Percentiles rank a stretch among this genome's conserved stretches.
phyloP scores from a whole-genome alignment of 768 basidiomycete genomes.

The Lentinus brumalis region DNA sequence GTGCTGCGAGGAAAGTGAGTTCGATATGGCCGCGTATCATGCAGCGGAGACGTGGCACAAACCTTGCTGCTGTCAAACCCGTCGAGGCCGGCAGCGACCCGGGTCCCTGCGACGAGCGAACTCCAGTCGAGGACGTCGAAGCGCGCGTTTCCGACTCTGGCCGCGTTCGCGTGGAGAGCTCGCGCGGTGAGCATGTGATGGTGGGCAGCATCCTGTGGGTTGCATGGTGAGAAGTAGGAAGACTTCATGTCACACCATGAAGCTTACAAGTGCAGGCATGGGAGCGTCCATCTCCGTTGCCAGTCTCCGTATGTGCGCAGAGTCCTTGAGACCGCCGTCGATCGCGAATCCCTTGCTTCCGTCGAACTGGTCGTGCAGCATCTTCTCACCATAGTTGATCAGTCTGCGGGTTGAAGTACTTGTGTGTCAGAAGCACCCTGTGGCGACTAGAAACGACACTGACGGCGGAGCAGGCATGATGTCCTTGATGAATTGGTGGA shows the following conservation, averaged over 20 bases:
- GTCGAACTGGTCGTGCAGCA: slow-evolving; percentile 75
- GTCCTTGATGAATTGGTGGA: slow-evolving; percentile 63
- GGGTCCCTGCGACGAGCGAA: slow-evolving; percentile 72
- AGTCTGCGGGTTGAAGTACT: slow-evolving; percentile 37
- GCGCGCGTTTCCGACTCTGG: slow-evolving; percentile 46
- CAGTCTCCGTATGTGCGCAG: slow-evolving; percentile 72
- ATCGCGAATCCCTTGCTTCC: slow-evolving; percentile 75
- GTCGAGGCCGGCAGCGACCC: slow-evolving; percentile 72
- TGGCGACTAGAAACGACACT: background rate
- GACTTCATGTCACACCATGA: background rate
- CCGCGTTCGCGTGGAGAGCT: slow-evolving; percentile 59
- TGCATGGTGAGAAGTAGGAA: background rate
- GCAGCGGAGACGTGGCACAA: background rate
- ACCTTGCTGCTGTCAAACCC: slow-evolving; percentile 41
- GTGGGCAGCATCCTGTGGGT: slow-evolving; percentile 59
- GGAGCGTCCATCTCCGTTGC: slow-evolving; percentile 66
- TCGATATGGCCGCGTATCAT: background rate
- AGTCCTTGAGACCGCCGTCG: slow-evolving; percentile 88
- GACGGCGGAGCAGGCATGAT: slow-evolving; percentile 21
- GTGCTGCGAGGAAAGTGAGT: slow-evolving; percentile 17
- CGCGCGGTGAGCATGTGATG: slow-evolving; percentile 80
- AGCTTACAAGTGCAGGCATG: slow-evolving; percentile 56
- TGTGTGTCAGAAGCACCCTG: background rate
- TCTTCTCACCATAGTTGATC: slow-evolving; percentile 62
- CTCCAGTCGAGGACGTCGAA: slow-evolving; percentile 81